A percentile compares a stretch with the other conserved stretches of the same genome.
phyloP scores from a whole-genome alignment of 345 rosid genomes.

The Syzygium aqueum region DNA sequence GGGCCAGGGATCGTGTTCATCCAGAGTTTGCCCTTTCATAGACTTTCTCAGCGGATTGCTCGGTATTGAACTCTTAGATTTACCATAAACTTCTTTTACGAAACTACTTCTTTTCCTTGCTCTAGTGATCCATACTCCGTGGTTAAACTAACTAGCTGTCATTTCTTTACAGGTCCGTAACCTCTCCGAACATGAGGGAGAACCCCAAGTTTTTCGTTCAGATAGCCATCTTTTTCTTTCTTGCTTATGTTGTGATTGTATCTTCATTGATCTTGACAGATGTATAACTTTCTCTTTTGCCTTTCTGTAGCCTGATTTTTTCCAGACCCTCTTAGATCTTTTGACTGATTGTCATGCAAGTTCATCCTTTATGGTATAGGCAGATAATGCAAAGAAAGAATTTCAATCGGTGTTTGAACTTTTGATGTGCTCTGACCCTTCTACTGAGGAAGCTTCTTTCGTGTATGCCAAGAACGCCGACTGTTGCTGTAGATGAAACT shows the following conservation, averaged over 20 bases:
- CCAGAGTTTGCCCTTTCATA: slow-evolving; percentile 90
- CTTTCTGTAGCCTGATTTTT: not conserved
- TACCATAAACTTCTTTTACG: not conserved
- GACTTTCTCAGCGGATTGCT: slow-evolving; percentile 85
- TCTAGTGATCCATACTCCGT: not conserved
- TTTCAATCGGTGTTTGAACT: not conserved
- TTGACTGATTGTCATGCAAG: not conserved
- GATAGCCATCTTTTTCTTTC: slow-evolving; percentile 77
- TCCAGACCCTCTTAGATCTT: not conserved
- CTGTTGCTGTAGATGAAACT: not conserved
- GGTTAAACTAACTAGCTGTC: not conserved
- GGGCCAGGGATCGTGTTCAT: slow-evolving; percentile 99
- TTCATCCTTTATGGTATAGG: not conserved
- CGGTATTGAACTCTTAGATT: slow-evolving; percentile 30
- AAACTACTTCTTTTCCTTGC: not conserved
- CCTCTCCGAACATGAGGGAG: slow-evolving; percentile 99
- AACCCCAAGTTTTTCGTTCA: slow-evolving; percentile 87
- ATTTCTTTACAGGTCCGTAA: slow-evolving; percentile 68
- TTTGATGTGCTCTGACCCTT: not conserved
- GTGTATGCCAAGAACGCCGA: not conserved
- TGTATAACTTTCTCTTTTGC: slow-evolving; percentile 22
- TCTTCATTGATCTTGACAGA: slow-evolving; percentile 94
- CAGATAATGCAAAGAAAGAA: not conserved
- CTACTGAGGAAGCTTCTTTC: not conserved
- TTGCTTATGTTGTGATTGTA: slow-evolving; percentile 90